A percentile compares a stretch with the other conserved stretches of the same genome.
Conservation (phyloP, 805 yeast genomes). For the Kodamaea fukazawae region DNA sequence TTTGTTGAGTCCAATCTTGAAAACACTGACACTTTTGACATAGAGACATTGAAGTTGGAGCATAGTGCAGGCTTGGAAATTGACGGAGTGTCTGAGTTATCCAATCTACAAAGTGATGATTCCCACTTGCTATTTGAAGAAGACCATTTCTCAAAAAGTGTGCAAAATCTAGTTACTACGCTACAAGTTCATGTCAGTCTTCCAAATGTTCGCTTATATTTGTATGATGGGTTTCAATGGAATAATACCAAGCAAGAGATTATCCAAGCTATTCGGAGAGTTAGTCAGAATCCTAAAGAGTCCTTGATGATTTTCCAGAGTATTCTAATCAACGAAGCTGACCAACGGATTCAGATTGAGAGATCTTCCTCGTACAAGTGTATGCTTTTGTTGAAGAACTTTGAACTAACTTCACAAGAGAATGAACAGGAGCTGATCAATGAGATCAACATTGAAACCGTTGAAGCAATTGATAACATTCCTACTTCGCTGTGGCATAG, state of each 20-base stretch:
- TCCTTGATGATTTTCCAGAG: conserved; percentile 7
- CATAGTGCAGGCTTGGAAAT: background rate
- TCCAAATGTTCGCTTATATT: conserved; percentile 5
- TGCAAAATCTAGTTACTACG: no score
- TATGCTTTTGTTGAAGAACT: conserved; percentile 53
- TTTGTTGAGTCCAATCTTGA: no score
- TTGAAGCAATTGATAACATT: conserved; percentile 71
- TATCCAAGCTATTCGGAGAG: conserved; percentile 53
- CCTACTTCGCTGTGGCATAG: conserved; percentile 91
- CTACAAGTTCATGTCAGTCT: no score
- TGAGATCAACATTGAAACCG: conserved; percentile 48
- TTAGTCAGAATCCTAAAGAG: no score
- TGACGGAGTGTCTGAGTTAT: background rate
- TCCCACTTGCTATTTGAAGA: conserved; percentile 24
- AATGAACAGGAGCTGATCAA: conserved; percentile 35
- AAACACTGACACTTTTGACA: background rate
- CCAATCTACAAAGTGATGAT: conserved; percentile 4
- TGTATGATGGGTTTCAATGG: conserved; percentile 95
- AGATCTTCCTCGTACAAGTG: conserved; percentile 18
- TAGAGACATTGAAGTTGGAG: background rate
- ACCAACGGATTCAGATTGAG: background rate
- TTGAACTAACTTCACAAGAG: conserved; percentile 47
- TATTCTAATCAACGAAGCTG: background rate
- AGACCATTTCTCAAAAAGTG: conserved; percentile 19
- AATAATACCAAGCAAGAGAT: conserved; percentile 68